Base-by-base conservation (phyloP, 345 rosid genomes). In the Moricandia moricandioides region DNA sequence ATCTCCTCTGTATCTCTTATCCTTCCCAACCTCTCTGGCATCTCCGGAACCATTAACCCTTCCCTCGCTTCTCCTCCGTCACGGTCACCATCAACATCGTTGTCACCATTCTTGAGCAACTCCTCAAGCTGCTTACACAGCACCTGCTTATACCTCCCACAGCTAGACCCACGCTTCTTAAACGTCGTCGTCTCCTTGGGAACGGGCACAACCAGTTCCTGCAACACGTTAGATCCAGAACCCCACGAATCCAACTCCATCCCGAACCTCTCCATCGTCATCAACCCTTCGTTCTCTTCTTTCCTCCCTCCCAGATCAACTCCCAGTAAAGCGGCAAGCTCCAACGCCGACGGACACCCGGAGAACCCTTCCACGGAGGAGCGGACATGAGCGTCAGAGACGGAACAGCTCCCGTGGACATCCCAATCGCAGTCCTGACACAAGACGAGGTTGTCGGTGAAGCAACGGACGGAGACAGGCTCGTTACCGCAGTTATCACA, bases 381-480 rank as follows among this genome's bases (percentile, higher is more conserved):
- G 6, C 92, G 92, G 55, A 86, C 89, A 71, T 91, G 94, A 0
- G 92, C 57, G 54, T 86, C 86, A 31, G 96, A 87, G 10, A 83
- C 85, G 0, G 92, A 85, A 27, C 90, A 89, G 79, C 88, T 85
- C 1, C 87, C 91, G 39, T 87, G 97, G 1, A 86, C 88, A 57
- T 91, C 94, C 85, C 82, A 84, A 43, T 91, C 97, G 62, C 94
- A 89, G 67, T 87, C 91, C 29, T 84, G 89, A 66, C 97, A 91
- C 4, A 87, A 80, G 26, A 82, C 76, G 59, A 87, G 76, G 65
- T 86, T 86, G 52, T 91, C 94, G 6, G 94, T 89, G 11, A 75
- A 74, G 37, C 94, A 89, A 1, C 86, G 86, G 9, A 89, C 80
- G 0, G 92, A 78, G 39, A 86, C 95, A 4, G 97, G 93, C 79